A percentile compares a stretch with the other conserved stretches of the same genome.
Conservation (phyloP, 768 basidiomycete genomes). For the Rhizopogon vinicolor region DNA sequence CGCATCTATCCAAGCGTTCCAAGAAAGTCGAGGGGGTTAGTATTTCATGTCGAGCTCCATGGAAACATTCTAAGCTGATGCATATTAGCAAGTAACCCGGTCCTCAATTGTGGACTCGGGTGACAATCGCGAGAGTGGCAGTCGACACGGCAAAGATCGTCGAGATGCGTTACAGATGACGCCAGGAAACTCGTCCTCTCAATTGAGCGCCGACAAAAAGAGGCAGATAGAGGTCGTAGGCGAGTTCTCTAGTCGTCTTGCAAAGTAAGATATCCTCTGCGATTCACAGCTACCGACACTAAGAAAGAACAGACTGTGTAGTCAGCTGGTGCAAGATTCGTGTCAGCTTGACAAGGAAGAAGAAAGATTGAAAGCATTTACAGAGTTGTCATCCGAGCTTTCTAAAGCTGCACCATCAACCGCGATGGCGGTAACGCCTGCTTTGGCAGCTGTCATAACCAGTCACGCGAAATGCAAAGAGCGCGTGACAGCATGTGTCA, state of each 20-base stretch:
- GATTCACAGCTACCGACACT: conserved; percentile 8
- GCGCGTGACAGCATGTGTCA: conserved; percentile 33
- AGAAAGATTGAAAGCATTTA: conserved; percentile 44
- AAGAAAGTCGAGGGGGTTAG: conserved; percentile 23
- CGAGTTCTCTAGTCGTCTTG: conserved; percentile 36
- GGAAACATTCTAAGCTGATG: conserved; percentile 7
- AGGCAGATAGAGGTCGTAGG: conserved; percentile 10
- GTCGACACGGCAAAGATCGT: background rate
- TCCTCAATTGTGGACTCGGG: background rate
- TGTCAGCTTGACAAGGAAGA: conserved; percentile 40
- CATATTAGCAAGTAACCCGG: background rate
- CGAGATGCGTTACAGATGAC: background rate
- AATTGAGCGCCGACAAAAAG: background rate
- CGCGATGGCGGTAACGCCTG: conserved; percentile 38
- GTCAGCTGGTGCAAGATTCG: conserved; percentile 39
- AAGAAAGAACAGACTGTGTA: conserved; percentile 35
- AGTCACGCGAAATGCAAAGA: conserved; percentile 39
- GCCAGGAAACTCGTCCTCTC: background rate
- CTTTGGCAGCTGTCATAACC: conserved; percentile 40
- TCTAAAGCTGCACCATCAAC: conserved; percentile 39
- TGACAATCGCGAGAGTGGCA: background rate
- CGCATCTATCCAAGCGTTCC: conserved; percentile 23
- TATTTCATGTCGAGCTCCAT: background rate
- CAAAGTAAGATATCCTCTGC: conserved; percentile 19
- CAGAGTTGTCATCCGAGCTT: conserved; percentile 42